Evolutionary conservation across 768 basidiomycete genomes (phyloP).

Genomic region (Mycena sanguinolenta): DNA sequence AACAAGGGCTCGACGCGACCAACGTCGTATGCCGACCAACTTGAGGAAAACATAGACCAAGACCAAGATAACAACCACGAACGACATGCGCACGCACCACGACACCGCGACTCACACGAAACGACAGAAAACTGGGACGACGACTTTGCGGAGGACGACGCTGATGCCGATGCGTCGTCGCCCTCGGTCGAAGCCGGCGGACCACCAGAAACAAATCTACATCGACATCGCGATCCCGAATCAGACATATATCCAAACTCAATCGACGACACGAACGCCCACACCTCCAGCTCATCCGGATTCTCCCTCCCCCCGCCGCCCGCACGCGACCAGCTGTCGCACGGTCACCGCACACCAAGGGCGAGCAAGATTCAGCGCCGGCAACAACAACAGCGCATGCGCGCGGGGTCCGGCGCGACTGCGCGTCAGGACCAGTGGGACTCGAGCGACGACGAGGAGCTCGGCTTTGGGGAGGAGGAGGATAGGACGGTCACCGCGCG

Average conservation of each 20-base stretch:
- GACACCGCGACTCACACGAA: constrained; percentile 26
- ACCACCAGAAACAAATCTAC: not conserved
- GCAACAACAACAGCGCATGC: not conserved
- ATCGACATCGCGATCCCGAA: not conserved
- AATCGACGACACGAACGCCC: not conserved
- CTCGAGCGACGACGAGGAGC: constrained; percentile 63
- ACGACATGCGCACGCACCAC: constrained; percentile 6
- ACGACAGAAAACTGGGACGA: constrained; percentile 45
- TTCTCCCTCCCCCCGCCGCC: constrained; percentile 11
- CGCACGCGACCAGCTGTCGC: not conserved
- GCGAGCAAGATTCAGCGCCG: constrained; percentile 24
- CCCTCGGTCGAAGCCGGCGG: not conserved
- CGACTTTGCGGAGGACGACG: constrained; percentile 46
- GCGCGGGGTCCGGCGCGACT: constrained; percentile 12
- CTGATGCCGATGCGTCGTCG: not conserved
- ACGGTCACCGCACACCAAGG: constrained; percentile 29
- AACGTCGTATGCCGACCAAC: constrained; percentile 8
- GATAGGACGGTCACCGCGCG: constrained; percentile 81
- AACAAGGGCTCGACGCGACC: constrained; percentile 1
- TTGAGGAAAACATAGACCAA: constrained; percentile 1
- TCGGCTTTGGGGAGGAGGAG: constrained; percentile 69
- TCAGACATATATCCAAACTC: not conserved
- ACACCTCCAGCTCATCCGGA: not conserved
- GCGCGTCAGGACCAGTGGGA: constrained; percentile 29
- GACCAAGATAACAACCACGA: not conserved